Evolutionary conservation across 2,329 filamentous ascomycete species (phyloP).

Genomic region (Camptophora hylomeconis): DNA sequence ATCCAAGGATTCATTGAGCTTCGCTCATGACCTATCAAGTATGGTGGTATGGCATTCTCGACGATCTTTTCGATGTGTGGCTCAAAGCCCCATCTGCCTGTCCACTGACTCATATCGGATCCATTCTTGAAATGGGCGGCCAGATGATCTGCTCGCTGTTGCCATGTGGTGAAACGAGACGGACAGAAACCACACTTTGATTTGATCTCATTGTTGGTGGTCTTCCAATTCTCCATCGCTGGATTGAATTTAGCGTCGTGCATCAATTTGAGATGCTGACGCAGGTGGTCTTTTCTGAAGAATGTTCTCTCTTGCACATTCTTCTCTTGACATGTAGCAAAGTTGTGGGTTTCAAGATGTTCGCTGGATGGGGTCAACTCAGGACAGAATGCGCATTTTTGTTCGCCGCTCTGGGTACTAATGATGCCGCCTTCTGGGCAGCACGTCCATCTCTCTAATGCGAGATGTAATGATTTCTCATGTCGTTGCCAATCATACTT

Average conservation of each 20-base stretch:
- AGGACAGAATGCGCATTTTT: constrained; percentile 46
- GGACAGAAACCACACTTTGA: constrained; percentile 25
- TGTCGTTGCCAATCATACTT: constrained; percentile 49
- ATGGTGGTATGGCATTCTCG: constrained; percentile 25
- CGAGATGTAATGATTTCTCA: constrained; percentile 45
- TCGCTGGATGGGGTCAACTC: constrained; percentile 38
- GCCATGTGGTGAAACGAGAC: constrained; percentile 20
- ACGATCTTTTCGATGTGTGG: constrained; percentile 20
- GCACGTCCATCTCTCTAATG: constrained; percentile 47
- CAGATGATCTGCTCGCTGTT: constrained; percentile 25
- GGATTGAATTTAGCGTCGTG: constrained; percentile 37
- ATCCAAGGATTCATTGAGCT: constrained; percentile 19
- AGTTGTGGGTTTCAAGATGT: constrained; percentile 47
- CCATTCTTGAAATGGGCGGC: constrained; percentile 27
- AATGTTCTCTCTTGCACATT: constrained; percentile 45
- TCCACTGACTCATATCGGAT: constrained; percentile 25
- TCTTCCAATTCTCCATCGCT: constrained; percentile 42
- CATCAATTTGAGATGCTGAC: constrained; percentile 44
- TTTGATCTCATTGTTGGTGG: constrained; percentile 36
- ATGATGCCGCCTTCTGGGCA: constrained; percentile 44
- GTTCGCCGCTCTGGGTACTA: constrained; percentile 10
- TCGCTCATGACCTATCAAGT: constrained; percentile 24
- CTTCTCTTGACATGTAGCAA: constrained; percentile 46
- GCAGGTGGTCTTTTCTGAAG: constrained; percentile 45
- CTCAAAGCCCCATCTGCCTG: constrained; percentile 28